These are phyloP conservation scores for Hypoxylon lenormandii DNA, from an alignment of 495 filamentous ascomycete species.

Conservation along the genomic window DNA sequence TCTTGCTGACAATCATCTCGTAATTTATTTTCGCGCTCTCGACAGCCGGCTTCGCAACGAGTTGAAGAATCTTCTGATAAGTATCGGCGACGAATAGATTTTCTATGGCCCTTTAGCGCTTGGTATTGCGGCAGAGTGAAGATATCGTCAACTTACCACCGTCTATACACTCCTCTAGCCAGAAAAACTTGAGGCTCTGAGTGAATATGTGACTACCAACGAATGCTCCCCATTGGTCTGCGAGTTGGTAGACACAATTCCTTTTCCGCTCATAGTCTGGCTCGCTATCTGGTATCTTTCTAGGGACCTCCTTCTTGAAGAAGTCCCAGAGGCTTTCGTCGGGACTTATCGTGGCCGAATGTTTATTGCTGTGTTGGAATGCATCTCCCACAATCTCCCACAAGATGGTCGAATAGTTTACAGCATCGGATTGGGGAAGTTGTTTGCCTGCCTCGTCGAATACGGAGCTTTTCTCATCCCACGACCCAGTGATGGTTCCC, in stretches of 20 bases:
- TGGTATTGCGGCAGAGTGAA: background rate
- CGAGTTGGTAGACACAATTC: slow-evolving; percentile 70
- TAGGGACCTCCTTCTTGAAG: slow-evolving; percentile 70
- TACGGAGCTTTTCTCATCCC: slow-evolving; percentile 67
- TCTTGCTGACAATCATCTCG: slow-evolving; percentile 54
- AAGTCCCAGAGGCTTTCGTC: slow-evolving; percentile 81
- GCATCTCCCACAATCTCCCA: slow-evolving; percentile 85
- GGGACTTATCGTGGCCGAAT: slow-evolving; percentile 71
- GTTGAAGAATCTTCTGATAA: slow-evolving; percentile 78
- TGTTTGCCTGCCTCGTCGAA: slow-evolving; percentile 73
- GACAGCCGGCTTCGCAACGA: slow-evolving; percentile 72
- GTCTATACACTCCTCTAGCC: slow-evolving; percentile 93
- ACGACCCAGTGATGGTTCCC: slow-evolving; percentile 68
- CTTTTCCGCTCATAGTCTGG: slow-evolving; percentile 60
- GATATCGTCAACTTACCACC: slow-evolving; percentile 70
- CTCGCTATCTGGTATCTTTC: slow-evolving; percentile 63
- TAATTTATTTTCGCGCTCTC: slow-evolving; percentile 73
- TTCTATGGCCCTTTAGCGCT: slow-evolving; percentile 61
- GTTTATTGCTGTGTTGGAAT: slow-evolving; percentile 79
- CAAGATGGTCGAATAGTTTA: slow-evolving; percentile 69
- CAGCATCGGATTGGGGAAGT: slow-evolving; percentile 65
- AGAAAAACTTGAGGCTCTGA: slow-evolving; percentile 93
- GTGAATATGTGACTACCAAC: slow-evolving; percentile 78
- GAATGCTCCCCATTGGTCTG: slow-evolving; percentile 86
- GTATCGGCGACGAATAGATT: slow-evolving; percentile 91